Evolutionary conservation across 208 protist genomes (phyloP).

Genomic region (Strigomonas oncopelti): DNA sequence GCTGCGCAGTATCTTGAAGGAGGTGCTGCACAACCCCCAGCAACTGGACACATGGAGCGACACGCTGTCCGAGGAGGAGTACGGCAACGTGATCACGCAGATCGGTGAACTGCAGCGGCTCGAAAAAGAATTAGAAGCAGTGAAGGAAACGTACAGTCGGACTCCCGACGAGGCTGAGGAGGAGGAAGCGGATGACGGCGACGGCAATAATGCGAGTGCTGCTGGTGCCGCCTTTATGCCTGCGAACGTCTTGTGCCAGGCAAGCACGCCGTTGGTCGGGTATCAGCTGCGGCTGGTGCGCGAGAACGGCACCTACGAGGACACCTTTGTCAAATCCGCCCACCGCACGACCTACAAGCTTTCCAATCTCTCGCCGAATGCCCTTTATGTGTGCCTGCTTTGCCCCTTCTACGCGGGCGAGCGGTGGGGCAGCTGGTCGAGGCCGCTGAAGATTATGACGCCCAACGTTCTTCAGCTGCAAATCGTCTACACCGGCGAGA

Average conservation of each 20-base stretch:
- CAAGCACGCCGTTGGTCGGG: constrained; percentile 1
- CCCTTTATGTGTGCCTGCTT: constrained; percentile 79
- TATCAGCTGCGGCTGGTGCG: constrained; percentile 11
- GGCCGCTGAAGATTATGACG: constrained; percentile 85
- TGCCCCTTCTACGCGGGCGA: constrained; percentile 75
- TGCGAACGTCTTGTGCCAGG: constrained; percentile 2
- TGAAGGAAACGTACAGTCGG: neutral
- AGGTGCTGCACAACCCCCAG: constrained; percentile 15
- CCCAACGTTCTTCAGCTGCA: constrained; percentile 89
- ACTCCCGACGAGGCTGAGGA: neutral
- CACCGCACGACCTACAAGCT: constrained; percentile 47
- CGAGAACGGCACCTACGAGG: constrained; percentile 6
- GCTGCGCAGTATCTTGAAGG: constrained; percentile 52
- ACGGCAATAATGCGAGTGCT: no score
- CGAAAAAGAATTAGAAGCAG: neutral
- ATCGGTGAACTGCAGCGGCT: neutral
- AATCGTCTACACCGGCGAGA: constrained; percentile 83
- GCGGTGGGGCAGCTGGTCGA: constrained; percentile 79
- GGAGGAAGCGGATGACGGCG: neutral
- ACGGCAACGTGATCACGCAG: constrained; percentile 15
- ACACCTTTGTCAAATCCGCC: neutral
- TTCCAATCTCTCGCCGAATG: constrained; percentile 73
- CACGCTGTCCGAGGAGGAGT: constrained; percentile 37
- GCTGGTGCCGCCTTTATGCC: neutral
- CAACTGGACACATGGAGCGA: constrained; percentile 51